Percentiles rank a stretch among this genome's conserved stretches.
phyloP scores from a whole-genome alignment of 768 basidiomycete species.

The Trametes villosa region DNA sequence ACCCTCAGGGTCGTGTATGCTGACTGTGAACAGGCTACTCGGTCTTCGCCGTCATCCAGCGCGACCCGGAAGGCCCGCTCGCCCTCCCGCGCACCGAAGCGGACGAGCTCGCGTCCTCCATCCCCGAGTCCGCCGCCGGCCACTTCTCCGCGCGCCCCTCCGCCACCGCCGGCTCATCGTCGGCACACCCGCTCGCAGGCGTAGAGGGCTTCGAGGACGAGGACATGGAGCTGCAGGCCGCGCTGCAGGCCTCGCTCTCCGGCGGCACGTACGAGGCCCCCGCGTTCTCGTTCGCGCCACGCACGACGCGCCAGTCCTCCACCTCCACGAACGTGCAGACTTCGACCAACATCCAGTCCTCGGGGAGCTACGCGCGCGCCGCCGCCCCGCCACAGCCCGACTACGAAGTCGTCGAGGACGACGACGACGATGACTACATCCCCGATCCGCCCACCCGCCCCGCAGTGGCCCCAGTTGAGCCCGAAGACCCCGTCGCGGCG shows the following conservation, averaged over 20 bases:
- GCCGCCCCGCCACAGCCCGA: constrained; percentile 15
- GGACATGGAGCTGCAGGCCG: constrained; percentile 86
- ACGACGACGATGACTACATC: constrained; percentile 31
- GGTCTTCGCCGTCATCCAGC: constrained; percentile 74
- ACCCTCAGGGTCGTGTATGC: background rate
- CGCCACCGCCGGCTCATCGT: background rate
- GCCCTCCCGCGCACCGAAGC: constrained; percentile 68
- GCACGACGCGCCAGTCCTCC: background rate
- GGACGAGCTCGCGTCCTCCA: constrained; percentile 69
- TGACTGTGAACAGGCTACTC: constrained; percentile 62
- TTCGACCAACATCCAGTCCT: background rate
- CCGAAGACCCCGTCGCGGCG: constrained; percentile 61
- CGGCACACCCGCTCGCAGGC: constrained; percentile 7
- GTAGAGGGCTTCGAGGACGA: constrained; percentile 71
- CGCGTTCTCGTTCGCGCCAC: background rate
- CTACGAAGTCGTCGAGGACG: constrained; percentile 16
- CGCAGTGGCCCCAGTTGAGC: constrained; percentile 7
- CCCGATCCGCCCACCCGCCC: constrained; percentile 10
- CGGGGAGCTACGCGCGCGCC: background rate
- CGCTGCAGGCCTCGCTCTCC: constrained; percentile 79
- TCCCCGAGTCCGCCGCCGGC: constrained; percentile 49
- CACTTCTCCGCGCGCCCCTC: background rate
- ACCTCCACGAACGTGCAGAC: no score
- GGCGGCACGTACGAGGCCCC: constrained; percentile 24
- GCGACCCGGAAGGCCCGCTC: constrained; percentile 55